Percentiles rank a stretch among this genome's conserved stretches.
phyloP scores from a whole-genome alignment of 441 rosid genomes.

The Corymbia citriodora region DNA sequence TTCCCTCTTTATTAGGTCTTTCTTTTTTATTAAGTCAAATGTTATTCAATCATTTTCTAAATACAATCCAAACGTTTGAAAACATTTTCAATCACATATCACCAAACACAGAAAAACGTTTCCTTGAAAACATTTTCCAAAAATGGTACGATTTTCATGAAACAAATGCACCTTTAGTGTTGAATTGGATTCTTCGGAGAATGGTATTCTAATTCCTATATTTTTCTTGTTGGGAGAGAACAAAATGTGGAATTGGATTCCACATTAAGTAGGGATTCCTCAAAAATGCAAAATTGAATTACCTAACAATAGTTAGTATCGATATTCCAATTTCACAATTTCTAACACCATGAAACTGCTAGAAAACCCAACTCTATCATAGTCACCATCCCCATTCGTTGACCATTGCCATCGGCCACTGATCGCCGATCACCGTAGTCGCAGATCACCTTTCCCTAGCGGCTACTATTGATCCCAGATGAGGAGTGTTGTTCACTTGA shows the following conservation, averaged over 20 bases:
- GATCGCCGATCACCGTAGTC: fast-evolving
- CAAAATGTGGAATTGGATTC: background rate
- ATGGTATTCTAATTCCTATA: background rate
- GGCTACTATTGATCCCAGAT: background rate
- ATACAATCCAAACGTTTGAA: too few relatives aligned
- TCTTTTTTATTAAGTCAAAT: too few relatives aligned
- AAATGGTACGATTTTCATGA: too few relatives aligned
- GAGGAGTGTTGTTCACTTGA: background rate
- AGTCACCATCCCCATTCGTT: background rate
- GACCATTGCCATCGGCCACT: fast-evolving
- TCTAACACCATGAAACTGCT: background rate
- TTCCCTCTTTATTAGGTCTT: too few relatives aligned
- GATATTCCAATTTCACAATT: background rate
- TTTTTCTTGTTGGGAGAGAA: background rate
- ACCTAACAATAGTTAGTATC: background rate
- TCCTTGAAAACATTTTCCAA: too few relatives aligned
- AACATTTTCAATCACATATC: too few relatives aligned
- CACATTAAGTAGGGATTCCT: background rate
- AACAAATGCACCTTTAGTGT: too few relatives aligned
- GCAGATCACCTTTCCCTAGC: background rate
- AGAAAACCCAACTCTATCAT: background rate
- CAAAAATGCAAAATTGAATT: background rate
- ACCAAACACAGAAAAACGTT: too few relatives aligned
- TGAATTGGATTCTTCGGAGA: background rate
- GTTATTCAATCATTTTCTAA: too few relatives aligned